Evolutionary conservation across 495 filamentous ascomycete species (phyloP).

Genomic region (Penicillium alfredii): DNA sequence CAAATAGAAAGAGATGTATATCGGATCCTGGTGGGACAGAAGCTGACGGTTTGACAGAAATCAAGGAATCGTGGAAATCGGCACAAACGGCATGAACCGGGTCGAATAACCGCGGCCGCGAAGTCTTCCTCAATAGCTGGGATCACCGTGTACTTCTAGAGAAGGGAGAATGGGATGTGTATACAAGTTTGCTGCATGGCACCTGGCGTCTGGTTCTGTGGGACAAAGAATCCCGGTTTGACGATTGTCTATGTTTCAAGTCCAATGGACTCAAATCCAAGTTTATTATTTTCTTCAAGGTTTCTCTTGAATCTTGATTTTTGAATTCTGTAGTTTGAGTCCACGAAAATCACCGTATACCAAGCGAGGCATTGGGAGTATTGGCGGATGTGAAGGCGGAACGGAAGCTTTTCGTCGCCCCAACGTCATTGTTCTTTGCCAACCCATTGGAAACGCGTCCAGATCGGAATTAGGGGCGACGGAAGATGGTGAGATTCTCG

Average conservation of each 20-base stretch:
- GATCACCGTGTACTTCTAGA: constrained; percentile 24
- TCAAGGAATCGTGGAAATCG: constrained; percentile 26
- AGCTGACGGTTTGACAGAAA: constrained; percentile 18
- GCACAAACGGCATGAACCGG: constrained; percentile 12
- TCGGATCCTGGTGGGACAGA: neutral
- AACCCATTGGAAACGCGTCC: no score
- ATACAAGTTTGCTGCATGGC: constrained; percentile 38
- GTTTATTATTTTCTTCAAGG: no score
- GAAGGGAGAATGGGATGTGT: constrained; percentile 31
- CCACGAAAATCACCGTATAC: no score
- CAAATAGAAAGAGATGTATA: neutral
- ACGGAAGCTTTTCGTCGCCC: no score
- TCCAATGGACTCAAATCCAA: no score
- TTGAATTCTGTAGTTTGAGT: no score
- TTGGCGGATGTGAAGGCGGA: no score
- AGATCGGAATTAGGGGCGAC: neutral
- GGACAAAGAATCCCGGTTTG: constrained; percentile 16
- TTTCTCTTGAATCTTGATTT: no score
- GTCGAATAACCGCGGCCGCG: neutral
- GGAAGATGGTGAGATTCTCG: neutral
- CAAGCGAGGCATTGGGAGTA: no score
- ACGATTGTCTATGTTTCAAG: no score
- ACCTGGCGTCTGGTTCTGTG: constrained; percentile 37
- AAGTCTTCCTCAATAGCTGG: constrained; percentile 1
- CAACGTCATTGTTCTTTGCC: no score